phyloP scores from a whole-genome alignment of 2,329 filamentous ascomycete genomes.

The Trichocomaceae sp. region DNA sequence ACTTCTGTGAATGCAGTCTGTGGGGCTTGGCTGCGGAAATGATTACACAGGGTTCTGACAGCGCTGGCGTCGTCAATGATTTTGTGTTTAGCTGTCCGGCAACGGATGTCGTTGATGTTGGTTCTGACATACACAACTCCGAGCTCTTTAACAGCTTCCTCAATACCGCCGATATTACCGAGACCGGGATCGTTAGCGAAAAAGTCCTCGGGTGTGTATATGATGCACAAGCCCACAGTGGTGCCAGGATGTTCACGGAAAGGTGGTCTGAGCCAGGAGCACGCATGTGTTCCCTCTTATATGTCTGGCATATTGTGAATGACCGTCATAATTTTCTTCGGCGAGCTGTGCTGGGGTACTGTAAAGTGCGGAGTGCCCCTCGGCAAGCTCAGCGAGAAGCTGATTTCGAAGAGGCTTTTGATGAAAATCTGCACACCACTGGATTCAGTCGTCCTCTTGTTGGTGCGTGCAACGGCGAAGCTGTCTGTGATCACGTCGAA shows the following conservation, averaged over 20 bases:
- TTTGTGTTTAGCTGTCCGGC: slow-evolving; percentile 21
- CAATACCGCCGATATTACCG: slow-evolving; percentile 20
- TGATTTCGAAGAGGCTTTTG: slow-evolving; percentile 22
- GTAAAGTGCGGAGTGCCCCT: slow-evolving; percentile 14
- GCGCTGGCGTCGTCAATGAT: slow-evolving; percentile 18
- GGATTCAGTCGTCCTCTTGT: slow-evolving; percentile 18
- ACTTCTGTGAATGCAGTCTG: slow-evolving; percentile 35
- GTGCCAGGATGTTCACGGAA: slow-evolving; percentile 19
- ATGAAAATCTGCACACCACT: slow-evolving; percentile 19
- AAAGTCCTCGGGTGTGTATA: slow-evolving; percentile 20
- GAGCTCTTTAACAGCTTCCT: slow-evolving; percentile 22
- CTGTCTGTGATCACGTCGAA: slow-evolving; percentile 17
- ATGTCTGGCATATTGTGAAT: slow-evolving; percentile 23
- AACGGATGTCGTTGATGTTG: slow-evolving; percentile 21
- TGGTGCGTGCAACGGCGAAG: slow-evolving; percentile 18
- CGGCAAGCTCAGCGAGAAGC: slow-evolving; percentile 15
- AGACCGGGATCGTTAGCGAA: slow-evolving; percentile 19
- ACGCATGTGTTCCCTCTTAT: slow-evolving; percentile 19
- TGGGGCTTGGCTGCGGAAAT: slow-evolving; percentile 37
- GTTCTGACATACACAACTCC: slow-evolving; percentile 19
- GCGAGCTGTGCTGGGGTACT: slow-evolving; percentile 17
- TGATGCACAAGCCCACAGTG: slow-evolving; percentile 21
- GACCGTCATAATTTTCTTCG: slow-evolving; percentile 19
- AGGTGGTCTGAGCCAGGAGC: slow-evolving; percentile 20
- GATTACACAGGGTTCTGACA: slow-evolving; percentile 20